Percentiles rank a stretch among this genome's conserved stretches.
These are phyloP conservation scores for Nelumbo lutea DNA, from an alignment of 164 flowering plant genomes.

Conservation along the genomic window DNA sequence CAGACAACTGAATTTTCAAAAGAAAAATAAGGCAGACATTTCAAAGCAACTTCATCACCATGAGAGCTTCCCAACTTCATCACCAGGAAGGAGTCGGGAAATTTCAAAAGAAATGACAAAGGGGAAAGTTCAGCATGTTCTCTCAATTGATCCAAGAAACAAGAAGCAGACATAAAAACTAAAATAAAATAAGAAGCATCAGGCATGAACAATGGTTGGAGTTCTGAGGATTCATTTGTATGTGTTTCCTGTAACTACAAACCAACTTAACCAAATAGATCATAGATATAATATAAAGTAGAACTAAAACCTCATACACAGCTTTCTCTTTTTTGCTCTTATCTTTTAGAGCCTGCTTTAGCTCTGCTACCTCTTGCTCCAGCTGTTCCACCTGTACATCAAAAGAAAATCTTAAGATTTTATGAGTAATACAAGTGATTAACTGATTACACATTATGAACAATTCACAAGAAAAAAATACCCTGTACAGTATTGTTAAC, in stretches of 20 bases:
- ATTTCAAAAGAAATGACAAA: neutral
- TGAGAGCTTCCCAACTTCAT: neutral
- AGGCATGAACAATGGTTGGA: neutral
- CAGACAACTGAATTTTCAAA: too few relatives aligned
- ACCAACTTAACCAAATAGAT: neutral
- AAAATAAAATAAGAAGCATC: neutral
- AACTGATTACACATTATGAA: neutral
- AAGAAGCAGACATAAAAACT: neutral
- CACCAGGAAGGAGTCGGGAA: neutral
- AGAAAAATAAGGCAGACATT: too few relatives aligned
- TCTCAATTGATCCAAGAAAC: neutral
- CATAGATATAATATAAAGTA: neutral
- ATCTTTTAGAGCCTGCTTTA: constrained; percentile 65
- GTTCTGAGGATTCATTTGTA: neutral
- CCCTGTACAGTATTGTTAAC: too few relatives aligned
- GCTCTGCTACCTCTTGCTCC: constrained; percentile 67
- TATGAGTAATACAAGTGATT: neutral
- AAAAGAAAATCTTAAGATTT: constrained; percentile 3
- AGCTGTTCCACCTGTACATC: constrained; percentile 73
- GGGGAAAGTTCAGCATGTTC: neutral
- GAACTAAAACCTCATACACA: constrained; percentile 75
- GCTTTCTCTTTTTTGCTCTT: constrained; percentile 92
- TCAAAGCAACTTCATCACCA: neutral
- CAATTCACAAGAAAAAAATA: too few relatives aligned
- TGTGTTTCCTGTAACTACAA: neutral